Conservation (phyloP, 495 filamentous ascomycete genomes). For the Venustampulla echinocandica region DNA sequence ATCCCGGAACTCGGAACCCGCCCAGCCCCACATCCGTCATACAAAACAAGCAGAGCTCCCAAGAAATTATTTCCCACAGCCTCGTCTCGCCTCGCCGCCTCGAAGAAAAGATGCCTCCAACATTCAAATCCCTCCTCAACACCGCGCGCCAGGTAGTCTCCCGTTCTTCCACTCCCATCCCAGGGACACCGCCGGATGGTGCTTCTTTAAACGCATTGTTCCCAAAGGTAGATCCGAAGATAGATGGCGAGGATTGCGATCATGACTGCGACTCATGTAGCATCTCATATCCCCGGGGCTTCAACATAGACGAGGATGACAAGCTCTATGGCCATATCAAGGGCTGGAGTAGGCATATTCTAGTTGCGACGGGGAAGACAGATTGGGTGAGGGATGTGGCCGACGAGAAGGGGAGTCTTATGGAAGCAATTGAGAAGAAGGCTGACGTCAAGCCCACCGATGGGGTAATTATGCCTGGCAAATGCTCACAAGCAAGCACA, state of each 20-base stretch:
- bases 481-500: not conserved
- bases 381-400: constrained; percentile 90
- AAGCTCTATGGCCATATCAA: constrained; percentile 81
- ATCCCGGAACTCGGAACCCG: not conserved
- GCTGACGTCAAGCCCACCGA: constrained; percentile 55
- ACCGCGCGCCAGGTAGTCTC: constrained; percentile 15
- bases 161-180: constrained; percentile 13
- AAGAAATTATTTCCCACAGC: no score
- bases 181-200: constrained; percentile 12
- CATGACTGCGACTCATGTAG: constrained; percentile 84
- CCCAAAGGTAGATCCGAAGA: constrained; percentile 51
- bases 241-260: constrained; percentile 85
- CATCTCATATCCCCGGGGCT: constrained; percentile 59
- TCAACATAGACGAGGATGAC: constrained; percentile 68
- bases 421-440: constrained; percentile 72
- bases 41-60: not conserved
- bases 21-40: constrained; percentile 2
- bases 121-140: constrained; percentile 17
- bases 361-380: constrained; percentile 89
- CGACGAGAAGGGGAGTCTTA: constrained; percentile 87
- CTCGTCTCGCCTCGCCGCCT: not conserved
- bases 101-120: constrained; percentile 15
- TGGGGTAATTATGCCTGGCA: constrained; percentile 48
- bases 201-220: constrained; percentile 40
- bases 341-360: constrained; percentile 78